Conservation (phyloP, 495 filamentous ascomycete species). For the Delitschia confertaspora region DNA sequence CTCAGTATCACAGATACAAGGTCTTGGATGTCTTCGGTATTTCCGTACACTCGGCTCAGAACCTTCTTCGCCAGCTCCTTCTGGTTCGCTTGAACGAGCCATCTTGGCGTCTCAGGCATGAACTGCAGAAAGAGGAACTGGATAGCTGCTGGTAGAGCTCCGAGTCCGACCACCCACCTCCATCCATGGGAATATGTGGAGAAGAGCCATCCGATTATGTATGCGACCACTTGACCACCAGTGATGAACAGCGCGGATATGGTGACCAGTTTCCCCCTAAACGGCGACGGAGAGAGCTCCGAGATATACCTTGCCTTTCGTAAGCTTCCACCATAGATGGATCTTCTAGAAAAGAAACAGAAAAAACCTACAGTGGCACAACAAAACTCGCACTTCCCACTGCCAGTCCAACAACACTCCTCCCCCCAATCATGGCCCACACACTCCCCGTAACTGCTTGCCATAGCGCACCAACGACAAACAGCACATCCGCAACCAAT, state of each 20-base stretch:
- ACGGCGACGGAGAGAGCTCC: slow-evolving; percentile 67
- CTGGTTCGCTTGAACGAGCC: slow-evolving; percentile 63
- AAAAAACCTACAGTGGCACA: slow-evolving; percentile 54
- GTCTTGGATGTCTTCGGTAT: slow-evolving; percentile 26
- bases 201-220: slow-evolving; percentile 63
- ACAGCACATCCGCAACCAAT: slow-evolving; percentile 68
- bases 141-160: slow-evolving; percentile 63
- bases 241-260: slow-evolving; percentile 75
- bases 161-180: slow-evolving; percentile 86
- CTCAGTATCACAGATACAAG: slow-evolving; percentile 50
- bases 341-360: not conserved
- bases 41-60: slow-evolving; percentile 55
- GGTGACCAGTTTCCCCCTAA: slow-evolving; percentile 68
- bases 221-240: slow-evolving; percentile 76
- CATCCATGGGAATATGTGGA: slow-evolving; percentile 57
- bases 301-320: slow-evolving; percentile 48
- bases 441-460: slow-evolving; percentile 62
- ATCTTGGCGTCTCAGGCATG: slow-evolving; percentile 81
- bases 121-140: slow-evolving; percentile 56
- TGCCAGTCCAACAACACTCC: slow-evolving; percentile 70
- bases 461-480: slow-evolving; percentile 61
- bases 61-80: slow-evolving; percentile 52
- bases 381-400: slow-evolving; percentile 78
- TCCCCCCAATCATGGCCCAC: slow-evolving; percentile 63
- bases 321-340: not conserved